phyloP scores from a whole-genome alignment of 768 basidiomycete genomes.

The Pleurotus citrinopileatus region DNA sequence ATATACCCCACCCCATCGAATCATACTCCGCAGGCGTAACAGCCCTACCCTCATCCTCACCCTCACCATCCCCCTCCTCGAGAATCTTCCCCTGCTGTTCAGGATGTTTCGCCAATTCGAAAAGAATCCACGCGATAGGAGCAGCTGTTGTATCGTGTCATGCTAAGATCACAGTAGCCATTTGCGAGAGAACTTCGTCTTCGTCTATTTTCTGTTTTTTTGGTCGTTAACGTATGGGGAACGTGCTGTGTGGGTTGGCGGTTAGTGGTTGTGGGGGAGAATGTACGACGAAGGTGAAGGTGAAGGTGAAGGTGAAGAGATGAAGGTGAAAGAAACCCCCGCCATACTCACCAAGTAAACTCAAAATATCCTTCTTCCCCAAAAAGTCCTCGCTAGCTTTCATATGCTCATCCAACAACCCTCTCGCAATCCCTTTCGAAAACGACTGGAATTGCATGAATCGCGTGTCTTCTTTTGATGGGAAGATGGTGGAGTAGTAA shows the following conservation, averaged over 20 bases:
- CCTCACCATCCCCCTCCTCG: background rate
- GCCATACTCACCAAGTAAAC: conserved; percentile 8
- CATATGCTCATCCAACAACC: conserved; percentile 1
- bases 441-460: background rate
- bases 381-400: background rate
- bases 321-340: too few relatives aligned
- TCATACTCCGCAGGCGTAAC: conserved; percentile 40
- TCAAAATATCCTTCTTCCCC: conserved; percentile 28
- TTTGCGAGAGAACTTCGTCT: conserved; percentile 16
- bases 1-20: conserved; percentile 50
- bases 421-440: background rate
- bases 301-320: too few relatives aligned
- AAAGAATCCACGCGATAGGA: conserved; percentile 25
- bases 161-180: conserved; percentile 15
- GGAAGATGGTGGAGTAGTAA: background rate
- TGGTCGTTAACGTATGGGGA: conserved; percentile 5
- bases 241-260: background rate
- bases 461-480: conserved; percentile 1
- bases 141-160: conserved; percentile 20
- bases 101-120: conserved; percentile 23
- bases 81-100: conserved; percentile 28
- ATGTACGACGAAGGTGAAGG: background rate
- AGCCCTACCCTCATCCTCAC: conserved; percentile 34
- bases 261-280: conserved; percentile 12
- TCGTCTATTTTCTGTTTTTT: conserved; percentile 16